Evolutionary conservation across 169 alveolate species (phyloP).

Genomic region (Toxoplasma gondii): DNA sequence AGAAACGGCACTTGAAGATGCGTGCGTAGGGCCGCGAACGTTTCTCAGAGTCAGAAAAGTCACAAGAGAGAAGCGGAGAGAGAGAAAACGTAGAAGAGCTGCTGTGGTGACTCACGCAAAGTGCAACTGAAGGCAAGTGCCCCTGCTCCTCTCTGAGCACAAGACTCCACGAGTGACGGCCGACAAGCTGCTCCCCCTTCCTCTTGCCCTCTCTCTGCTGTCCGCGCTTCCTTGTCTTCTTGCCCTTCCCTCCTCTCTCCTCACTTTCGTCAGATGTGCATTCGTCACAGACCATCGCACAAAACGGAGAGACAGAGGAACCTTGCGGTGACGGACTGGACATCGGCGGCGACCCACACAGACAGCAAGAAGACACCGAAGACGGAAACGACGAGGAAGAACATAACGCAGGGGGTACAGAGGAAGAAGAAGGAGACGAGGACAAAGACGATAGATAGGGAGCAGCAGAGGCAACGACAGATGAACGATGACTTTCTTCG

Average conservation of each 20-base stretch:
- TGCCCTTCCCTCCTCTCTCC: not conserved
- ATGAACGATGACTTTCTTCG: too few relatives aligned
- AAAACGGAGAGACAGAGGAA: not conserved
- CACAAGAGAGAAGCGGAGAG: too few relatives aligned
- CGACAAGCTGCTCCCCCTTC: not conserved
- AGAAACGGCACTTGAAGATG: too few relatives aligned
- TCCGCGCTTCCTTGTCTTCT: not conserved
- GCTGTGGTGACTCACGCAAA: not conserved
- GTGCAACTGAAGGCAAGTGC: not conserved
- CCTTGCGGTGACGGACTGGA: not conserved
- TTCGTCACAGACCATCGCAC: not conserved
- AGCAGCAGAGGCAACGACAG: not conserved
- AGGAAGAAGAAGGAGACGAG: not conserved
- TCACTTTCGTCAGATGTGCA: not conserved
- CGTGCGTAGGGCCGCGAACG: too few relatives aligned
- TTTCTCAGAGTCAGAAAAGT: too few relatives aligned
- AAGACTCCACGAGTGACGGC: constrained; percentile 18
- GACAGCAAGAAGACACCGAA: not conserved
- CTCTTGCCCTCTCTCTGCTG: not conserved
- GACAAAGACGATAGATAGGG: not conserved
- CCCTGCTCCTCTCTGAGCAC: not conserved
- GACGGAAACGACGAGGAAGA: not conserved
- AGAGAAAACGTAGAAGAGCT: too few relatives aligned
- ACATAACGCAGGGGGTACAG: not conserved
- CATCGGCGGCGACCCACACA: not conserved